A percentile compares a stretch with the other conserved stretches of the same genome.
phyloP scores from a whole-genome alignment of 140 eudicot genomes.

The Stevia rebaudiana region DNA sequence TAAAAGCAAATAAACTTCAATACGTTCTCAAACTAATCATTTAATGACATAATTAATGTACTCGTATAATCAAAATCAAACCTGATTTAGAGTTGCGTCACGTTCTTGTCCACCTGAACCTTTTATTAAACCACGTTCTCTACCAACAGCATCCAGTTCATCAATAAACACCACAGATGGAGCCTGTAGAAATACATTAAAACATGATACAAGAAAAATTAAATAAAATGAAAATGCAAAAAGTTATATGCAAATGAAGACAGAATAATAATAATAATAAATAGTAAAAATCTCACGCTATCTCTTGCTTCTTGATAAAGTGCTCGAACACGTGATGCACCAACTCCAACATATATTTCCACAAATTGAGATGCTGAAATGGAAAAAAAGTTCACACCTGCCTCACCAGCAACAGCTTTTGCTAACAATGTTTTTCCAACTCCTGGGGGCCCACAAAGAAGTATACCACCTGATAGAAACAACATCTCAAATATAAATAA shows the following conservation, averaged over 20 bases:
- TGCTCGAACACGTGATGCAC: slow-evolving; percentile 98
- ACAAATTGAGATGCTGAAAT: slow-evolving; percentile 97
- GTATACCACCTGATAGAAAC: slow-evolving; percentile 73
- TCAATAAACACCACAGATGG: slow-evolving; percentile 98
- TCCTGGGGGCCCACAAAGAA: slow-evolving; percentile 99
- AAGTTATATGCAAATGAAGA: not conserved
- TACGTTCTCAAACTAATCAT: slow-evolving; percentile 1
- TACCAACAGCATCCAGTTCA: slow-evolving; percentile 98
- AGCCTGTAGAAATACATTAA: slow-evolving; percentile 42
- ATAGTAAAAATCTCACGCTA: slow-evolving; percentile 39
- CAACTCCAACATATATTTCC: slow-evolving; percentile 96
- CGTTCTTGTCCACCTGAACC: slow-evolving; percentile 99
- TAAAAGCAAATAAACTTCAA: slow-evolving; percentile 1
- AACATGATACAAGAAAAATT: not conserved
- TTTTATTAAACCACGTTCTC: slow-evolving; percentile 89
- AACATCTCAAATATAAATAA: not conserved
- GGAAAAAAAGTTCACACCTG: slow-evolving; percentile 94
- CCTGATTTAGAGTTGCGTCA: slow-evolving; percentile 98
- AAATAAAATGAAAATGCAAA: not conserved
- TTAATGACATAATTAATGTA: not conserved
- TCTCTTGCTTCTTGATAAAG: slow-evolving; percentile 95
- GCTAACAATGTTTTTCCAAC: slow-evolving; percentile 92
- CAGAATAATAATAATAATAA: not conserved
- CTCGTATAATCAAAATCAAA: slow-evolving; percentile 14
- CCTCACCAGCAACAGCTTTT: slow-evolving; percentile 99